Conservation (phyloP, 2,329 filamentous ascomycete genomes). For the Cordyceps fumosorosea region DNA sequence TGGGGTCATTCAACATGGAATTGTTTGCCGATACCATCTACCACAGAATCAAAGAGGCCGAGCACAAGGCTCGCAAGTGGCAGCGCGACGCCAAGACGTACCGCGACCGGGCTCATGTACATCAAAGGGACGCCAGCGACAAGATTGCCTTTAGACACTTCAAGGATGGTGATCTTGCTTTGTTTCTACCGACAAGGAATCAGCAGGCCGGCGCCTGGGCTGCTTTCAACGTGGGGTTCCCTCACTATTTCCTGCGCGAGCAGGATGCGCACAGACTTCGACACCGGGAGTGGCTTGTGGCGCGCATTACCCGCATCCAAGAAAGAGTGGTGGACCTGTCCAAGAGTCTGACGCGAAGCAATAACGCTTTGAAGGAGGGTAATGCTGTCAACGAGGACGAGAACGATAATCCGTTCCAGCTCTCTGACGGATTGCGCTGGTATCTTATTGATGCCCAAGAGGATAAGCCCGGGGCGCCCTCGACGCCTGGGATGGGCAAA, state of each 20-base stretch:
- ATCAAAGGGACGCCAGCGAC: constrained; percentile 81
- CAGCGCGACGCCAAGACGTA: constrained; percentile 83
- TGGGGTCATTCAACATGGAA: constrained; percentile 77
- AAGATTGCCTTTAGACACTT: constrained; percentile 96
- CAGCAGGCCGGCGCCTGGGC: constrained; percentile 95
- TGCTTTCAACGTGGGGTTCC: constrained; percentile 95
- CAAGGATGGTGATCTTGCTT: constrained; percentile 89
- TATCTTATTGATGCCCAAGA: constrained; percentile 91
- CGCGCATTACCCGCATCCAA: constrained; percentile 84
- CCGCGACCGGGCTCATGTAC: constrained; percentile 74
- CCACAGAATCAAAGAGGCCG: constrained; percentile 87
- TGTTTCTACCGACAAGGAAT: constrained; percentile 92
- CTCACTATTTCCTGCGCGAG: constrained; percentile 93
- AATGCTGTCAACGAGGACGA: constrained; percentile 57
- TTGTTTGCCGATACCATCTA: constrained; percentile 77
- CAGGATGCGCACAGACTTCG: constrained; percentile 81
- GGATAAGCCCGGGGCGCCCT: constrained; percentile 84
- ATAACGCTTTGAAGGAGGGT: constrained; percentile 28
- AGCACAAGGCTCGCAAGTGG: constrained; percentile 88
- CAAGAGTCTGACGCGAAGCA: constrained; percentile 54
- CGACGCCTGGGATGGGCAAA: constrained; percentile 87
- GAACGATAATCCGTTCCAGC: constrained; percentile 93
- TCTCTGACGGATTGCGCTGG: constrained; percentile 92
- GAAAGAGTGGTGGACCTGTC: constrained; percentile 90
- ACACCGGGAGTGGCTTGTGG: constrained; percentile 90